Conservation (phyloP, 331 rosid species). For the Stylosanthes scabra region DNA sequence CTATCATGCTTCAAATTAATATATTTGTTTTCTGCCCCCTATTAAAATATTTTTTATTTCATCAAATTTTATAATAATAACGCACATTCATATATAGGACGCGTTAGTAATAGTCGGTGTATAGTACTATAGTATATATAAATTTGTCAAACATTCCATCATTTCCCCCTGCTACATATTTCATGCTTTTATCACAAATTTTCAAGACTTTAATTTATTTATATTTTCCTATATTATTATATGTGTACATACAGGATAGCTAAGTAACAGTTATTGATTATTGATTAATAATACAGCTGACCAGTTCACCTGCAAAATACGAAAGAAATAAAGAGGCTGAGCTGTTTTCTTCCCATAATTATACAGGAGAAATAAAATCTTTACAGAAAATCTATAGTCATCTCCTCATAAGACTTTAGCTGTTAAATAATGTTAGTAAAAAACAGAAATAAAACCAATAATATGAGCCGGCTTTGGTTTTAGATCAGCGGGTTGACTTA, state of each 20-base stretch:
- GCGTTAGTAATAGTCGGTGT: background rate
- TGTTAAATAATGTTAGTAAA: too few relatives aligned
- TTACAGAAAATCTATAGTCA: too few relatives aligned
- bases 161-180: background rate
- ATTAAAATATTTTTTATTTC: conserved; percentile 1
- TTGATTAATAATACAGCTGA: background rate
- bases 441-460: too few relatives aligned
- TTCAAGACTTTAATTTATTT: background rate
- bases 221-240: background rate
- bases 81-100: conserved; percentile 6
- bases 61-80: background rate
- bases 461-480: too few relatives aligned
- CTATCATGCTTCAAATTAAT: conserved; percentile 29
- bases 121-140: background rate
- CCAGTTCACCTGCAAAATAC: background rate
- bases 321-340: too few relatives aligned
- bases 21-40: conserved; percentile 14
- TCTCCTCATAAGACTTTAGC: too few relatives aligned
- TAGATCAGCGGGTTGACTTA: too few relatives aligned
- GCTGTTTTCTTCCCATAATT: too few relatives aligned
- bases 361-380: too few relatives aligned
- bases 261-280: background rate
- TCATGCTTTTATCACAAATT: background rate
- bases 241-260: background rate
- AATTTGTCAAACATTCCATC: background rate